Evolutionary conservation across 202 grass and related monocot species (phyloP).

Genomic region (Panicum virgatum): DNA sequence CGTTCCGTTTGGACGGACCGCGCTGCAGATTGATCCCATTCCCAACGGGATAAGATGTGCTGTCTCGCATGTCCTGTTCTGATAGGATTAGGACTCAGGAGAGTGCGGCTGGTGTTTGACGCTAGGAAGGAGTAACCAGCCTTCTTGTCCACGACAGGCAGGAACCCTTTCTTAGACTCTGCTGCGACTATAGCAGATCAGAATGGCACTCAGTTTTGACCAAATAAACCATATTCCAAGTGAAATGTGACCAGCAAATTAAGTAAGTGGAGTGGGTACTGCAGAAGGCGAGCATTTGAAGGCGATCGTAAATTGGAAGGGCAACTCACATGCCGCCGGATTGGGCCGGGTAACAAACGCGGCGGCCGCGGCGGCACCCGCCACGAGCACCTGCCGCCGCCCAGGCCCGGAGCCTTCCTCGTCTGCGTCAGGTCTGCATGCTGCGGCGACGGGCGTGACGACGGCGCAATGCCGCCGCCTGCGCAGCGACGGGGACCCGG

Average conservation of each 20-base stretch:
- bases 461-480: constrained; percentile 41
- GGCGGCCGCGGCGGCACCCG: constrained; percentile 46
- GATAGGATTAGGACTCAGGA: too few species aligned
- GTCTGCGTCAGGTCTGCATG: constrained; percentile 25
- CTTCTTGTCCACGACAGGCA: constrained; percentile 64
- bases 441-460: constrained; percentile 1
- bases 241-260: background rate
- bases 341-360: constrained; percentile 47
- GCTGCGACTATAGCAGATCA: constrained; percentile 91
- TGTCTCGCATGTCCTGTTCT: too few species aligned
- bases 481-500: background rate
- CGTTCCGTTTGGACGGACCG: background rate
- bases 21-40: background rate
- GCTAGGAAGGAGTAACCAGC: constrained; percentile 68
- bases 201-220: constrained; percentile 51
- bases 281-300: background rate
- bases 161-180: constrained; percentile 90
- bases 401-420: constrained; percentile 38
- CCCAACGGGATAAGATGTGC: background rate
- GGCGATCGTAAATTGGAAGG: background rate
- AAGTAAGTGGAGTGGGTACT: too few species aligned
- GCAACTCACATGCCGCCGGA: constrained; percentile 68
- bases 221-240: background rate
- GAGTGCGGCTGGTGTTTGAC: too few species aligned
- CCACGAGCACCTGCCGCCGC: constrained; percentile 62